Conservation (phyloP, 495 filamentous ascomycete species). For the Viridothelium virens region DNA sequence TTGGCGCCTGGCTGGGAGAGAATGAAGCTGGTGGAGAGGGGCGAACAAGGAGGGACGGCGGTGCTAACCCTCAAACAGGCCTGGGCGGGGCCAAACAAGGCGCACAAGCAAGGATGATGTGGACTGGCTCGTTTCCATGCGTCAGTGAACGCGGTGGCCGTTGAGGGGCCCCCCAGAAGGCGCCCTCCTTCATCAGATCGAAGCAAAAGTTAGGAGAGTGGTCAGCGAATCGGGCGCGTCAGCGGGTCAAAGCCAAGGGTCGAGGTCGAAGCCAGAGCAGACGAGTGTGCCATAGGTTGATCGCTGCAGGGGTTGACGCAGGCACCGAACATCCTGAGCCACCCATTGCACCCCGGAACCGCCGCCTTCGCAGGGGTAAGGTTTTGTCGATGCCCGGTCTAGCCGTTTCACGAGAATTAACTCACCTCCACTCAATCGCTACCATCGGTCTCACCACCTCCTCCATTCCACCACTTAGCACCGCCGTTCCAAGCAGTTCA, state of each 20-base stretch:
- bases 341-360: no score
- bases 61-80: not conserved
- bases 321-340: not conserved
- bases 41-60: not conserved
- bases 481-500: not conserved
- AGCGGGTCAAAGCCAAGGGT: not conserved
- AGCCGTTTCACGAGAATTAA: not conserved
- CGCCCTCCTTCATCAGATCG: not conserved
- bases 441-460: not conserved
- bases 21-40: not conserved
- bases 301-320: not conserved
- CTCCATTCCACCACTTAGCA: not conserved
- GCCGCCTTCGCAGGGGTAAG: no score
- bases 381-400: not conserved
- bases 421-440: not conserved
- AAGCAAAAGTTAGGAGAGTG: not conserved
- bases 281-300: not conserved
- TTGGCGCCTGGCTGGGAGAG: slow-evolving; percentile 7
- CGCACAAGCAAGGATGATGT: not conserved
- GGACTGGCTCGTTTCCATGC: not conserved
- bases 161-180: not conserved
- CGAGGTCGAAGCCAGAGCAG: not conserved
- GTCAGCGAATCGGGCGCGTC: not conserved
- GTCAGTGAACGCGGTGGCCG: not conserved
- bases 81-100: not conserved